These are phyloP conservation scores for Aspergillus taichungensis DNA, from an alignment of 495 filamentous ascomycete genomes.

Conservation along the genomic window DNA sequence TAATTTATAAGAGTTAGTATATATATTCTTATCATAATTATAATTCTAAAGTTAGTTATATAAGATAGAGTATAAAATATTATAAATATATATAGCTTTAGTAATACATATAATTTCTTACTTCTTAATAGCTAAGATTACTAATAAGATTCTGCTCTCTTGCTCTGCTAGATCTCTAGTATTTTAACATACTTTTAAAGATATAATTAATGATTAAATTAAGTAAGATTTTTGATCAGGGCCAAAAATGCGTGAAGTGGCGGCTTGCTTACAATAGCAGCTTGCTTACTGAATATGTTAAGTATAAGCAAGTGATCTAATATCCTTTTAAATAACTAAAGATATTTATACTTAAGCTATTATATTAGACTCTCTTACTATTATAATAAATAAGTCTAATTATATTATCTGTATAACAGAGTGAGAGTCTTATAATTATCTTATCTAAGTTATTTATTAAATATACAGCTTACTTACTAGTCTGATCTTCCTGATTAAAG, in stretches of 20 bases:
- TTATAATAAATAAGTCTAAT: no score
- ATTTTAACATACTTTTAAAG: conserved; percentile 4
- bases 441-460: no score
- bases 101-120: not conserved
- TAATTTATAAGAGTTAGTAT: conserved; percentile 5
- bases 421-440: no score
- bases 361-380: no score
- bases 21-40: conserved; percentile 5
- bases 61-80: conserved; percentile 6
- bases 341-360: no score
- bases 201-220: conserved; percentile 4
- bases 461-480: no score
- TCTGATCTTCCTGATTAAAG: not conserved
- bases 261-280: not conserved
- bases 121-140: conserved; percentile 3
- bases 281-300: conserved; percentile 1
- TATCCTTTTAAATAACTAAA: no score
- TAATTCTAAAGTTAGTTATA: conserved; percentile 6
- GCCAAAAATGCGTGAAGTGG: no score
- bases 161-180: no score
- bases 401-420: no score
- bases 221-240: conserved; percentile 1
- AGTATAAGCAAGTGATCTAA: no score
- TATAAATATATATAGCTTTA: conserved; percentile 8
- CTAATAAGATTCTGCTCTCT: conserved; percentile 5